Base-by-base conservation (phyloP, 2,329 filamentous ascomycete genomes). In the Diaporthe humulicola region DNA sequence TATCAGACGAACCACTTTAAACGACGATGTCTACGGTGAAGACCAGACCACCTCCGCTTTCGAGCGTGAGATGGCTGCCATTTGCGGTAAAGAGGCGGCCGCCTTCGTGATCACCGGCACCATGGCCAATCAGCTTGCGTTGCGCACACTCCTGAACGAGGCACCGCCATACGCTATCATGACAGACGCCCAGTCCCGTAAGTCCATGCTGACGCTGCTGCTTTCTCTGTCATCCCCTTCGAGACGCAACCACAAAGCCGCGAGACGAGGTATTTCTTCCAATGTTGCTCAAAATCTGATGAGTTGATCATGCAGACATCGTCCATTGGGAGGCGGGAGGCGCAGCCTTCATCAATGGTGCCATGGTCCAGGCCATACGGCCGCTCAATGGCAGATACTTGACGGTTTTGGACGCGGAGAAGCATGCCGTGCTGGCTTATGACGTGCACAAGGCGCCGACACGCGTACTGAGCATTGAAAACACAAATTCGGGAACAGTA, bases 91-190 rank as follows among this genome's bases (percentile, higher is more conserved):
- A 79, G 90, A 93, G 79, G 89, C 89, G 50, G 92, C 88, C 0
- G 85, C 95, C 1, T 90, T 96, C 74, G 93, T 96, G 57, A 88
- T 95, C 77, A 94, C 92, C 0, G 94, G 94, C 6, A 96, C 94
- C 2, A 95, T 96, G 93, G 94, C 93, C 48, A 96, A 96, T 84
- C 94, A 96, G 80, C 87, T 96, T 54, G 90, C 92, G 1, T 87
- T 96, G 50, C 92, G 94, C 42, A 88, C 93, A 1, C 92, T 95
- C 78, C 88, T 96, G 9, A 86, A 85, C 1, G 91, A 92, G 66
- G 58, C 58, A 45, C 93, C 94, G 8, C 94, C 94, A 0, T 90
- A 95, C 81, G 88, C 88, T 28, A 88, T 96, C 28, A 86, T 96
- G 14, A 92, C 92, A 78, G 94, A 96, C 79, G 85, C 90, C 17